Percentiles rank a stretch among this genome's conserved stretches.
These are phyloP conservation scores for Penicillium manginii DNA, from an alignment of 495 filamentous ascomycete genomes.

Conservation along the genomic window DNA sequence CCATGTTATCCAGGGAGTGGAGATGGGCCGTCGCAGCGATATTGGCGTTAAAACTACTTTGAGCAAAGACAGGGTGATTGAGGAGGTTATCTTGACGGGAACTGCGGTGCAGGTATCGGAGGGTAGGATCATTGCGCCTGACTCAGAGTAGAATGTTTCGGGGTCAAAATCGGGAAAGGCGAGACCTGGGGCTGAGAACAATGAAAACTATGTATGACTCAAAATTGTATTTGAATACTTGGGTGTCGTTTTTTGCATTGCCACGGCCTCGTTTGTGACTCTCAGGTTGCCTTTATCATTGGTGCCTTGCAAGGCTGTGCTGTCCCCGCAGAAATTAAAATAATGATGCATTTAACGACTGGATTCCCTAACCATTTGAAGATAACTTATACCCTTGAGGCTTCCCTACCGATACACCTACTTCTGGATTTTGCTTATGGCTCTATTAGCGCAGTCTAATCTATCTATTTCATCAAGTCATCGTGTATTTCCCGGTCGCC, in stretches of 20 bases:
- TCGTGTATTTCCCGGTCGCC: not conserved
- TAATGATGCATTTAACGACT: not conserved
- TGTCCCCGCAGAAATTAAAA: not conserved
- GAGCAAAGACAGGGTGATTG: conserved; percentile 38
- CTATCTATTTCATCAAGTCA: not conserved
- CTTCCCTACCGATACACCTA: not conserved
- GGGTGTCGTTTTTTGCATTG: not conserved
- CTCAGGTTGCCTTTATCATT: not conserved
- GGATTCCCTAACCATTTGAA: not conserved
- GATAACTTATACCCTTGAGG: not conserved
- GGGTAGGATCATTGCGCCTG: conserved; percentile 43
- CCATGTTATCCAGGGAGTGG: conserved; percentile 71
- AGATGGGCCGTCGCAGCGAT: conserved; percentile 74
- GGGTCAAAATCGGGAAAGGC: not conserved
- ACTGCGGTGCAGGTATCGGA: conserved; percentile 62
- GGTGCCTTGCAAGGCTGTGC: not conserved
- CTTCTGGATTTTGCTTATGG: not conserved
- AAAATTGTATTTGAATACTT: not conserved
- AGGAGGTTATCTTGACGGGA: conserved; percentile 57
- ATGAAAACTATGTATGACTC: not conserved
- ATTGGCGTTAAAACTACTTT: conserved; percentile 52
- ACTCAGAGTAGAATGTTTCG: conserved; percentile 4
- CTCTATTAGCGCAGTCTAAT: not conserved
- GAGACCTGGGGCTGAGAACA: not conserved
- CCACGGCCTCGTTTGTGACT: not conserved